These are phyloP conservation scores for Colletotrichum spaethianum DNA, from an alignment of 2,329 filamentous ascomycete species.

Conservation along the genomic window DNA sequence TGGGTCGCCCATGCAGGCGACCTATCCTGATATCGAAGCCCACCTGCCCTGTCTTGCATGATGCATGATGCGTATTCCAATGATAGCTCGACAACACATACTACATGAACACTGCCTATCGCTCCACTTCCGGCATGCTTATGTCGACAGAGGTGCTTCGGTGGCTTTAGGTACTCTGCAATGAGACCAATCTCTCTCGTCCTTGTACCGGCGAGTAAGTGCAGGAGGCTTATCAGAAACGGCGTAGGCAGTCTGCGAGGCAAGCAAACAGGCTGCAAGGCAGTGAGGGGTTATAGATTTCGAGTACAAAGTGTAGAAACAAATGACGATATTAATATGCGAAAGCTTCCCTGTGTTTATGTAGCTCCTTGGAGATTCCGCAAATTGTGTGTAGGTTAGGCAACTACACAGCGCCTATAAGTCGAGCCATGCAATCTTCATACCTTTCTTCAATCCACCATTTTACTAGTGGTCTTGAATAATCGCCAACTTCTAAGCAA, in stretches of 20 bases:
- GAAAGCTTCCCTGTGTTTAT: background rate
- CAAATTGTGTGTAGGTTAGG: too few relatives aligned
- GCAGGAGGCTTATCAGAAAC: background rate
- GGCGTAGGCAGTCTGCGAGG: slow-evolving; percentile 4
- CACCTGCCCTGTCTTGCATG: slow-evolving; percentile 9
- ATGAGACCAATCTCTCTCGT: background rate
- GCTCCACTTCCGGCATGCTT: slow-evolving; percentile 4
- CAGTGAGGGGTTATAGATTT: background rate
- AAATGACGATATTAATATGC: background rate
- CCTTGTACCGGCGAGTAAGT: background rate
- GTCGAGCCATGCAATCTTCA: too few relatives aligned
- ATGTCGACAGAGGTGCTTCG: slow-evolving; percentile 7
- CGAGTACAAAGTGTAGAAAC: slow-evolving; percentile 9
- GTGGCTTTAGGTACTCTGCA: background rate
- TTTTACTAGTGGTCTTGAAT: background rate
- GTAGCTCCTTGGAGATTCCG: background rate
- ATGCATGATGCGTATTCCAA: slow-evolving; percentile 24
- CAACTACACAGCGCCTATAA: too few relatives aligned
- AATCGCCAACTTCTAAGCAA: background rate
- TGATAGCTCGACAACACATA: slow-evolving; percentile 24
- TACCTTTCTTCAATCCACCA: too few relatives aligned
- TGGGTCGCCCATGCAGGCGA: slow-evolving; percentile 3
- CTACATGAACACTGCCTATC: slow-evolving; percentile 16
- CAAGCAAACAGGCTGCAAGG: background rate
- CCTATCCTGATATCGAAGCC: background rate